Percentiles rank a stretch among this genome's conserved stretches.
phyloP scores from a whole-genome alignment of 352 stramenopile species.

The Phytopythium ostracodes region DNA sequence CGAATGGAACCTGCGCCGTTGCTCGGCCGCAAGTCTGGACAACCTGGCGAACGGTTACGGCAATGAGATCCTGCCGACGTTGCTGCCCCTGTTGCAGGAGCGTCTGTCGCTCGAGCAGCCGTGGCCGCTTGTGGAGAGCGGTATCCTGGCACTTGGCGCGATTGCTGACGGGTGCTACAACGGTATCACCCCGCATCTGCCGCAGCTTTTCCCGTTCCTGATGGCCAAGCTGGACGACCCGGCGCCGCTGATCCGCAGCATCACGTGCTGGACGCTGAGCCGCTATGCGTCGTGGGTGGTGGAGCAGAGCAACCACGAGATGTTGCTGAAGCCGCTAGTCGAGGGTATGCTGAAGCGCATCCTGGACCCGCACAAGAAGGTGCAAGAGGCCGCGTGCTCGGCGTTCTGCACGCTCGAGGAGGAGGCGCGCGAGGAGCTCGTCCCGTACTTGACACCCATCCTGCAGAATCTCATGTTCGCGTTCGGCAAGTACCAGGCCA shows the following conservation, averaged over 20 bases:
- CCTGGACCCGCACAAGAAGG: slow-evolving; percentile 92
- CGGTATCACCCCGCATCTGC: slow-evolving; percentile 90
- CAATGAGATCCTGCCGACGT: slow-evolving; percentile 89
- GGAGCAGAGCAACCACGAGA: slow-evolving; percentile 86
- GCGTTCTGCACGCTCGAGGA: slow-evolving; percentile 95
- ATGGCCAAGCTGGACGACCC: slow-evolving; percentile 90
- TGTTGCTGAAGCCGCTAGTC: slow-evolving; percentile 65
- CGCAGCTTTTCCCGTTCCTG: slow-evolving; percentile 93
- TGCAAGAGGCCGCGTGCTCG: slow-evolving; percentile 93
- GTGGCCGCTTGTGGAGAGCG: slow-evolving; percentile 94
- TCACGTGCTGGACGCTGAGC: slow-evolving; percentile 94
- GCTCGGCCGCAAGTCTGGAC: slow-evolving; percentile 93
- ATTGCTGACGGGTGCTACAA: slow-evolving; percentile 93
- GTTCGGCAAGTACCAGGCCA: slow-evolving; percentile 92
- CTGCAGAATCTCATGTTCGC: slow-evolving; percentile 91
- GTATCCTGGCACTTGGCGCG: slow-evolving; percentile 94
- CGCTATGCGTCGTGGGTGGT: slow-evolving; percentile 92
- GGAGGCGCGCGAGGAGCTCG: slow-evolving; percentile 89
- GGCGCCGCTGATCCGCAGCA: slow-evolving; percentile 89
- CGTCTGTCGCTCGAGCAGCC: slow-evolving; percentile 87
- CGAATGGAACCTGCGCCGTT: slow-evolving; percentile 96
- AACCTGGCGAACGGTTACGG: slow-evolving; percentile 91
- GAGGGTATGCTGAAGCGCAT: slow-evolving; percentile 88
- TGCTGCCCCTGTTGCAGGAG: slow-evolving; percentile 91
- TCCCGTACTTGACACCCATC: slow-evolving; percentile 91